Base-by-base conservation (phyloP, 2,329 filamentous ascomycete genomes). In the Pseudopithomyces maydicus region DNA sequence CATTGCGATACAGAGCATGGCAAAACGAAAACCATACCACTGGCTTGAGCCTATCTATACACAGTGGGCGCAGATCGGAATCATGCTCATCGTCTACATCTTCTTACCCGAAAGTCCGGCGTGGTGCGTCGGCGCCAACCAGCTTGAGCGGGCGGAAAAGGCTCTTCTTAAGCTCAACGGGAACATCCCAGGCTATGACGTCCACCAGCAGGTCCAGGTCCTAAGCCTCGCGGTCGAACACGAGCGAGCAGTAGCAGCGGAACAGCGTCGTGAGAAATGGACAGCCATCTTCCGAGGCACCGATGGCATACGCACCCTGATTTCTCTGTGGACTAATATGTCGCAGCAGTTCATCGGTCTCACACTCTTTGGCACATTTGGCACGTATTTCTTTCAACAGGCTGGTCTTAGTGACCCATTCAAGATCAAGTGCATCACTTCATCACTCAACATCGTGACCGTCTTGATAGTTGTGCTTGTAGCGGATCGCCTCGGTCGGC, bases 321-420 rank as follows among this genome's bases (percentile, higher is more conserved):
- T 77, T 44, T 73, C 75, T 0, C 65, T 64, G 6, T 78, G 77
- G 77, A 76, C 76, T 1, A 78, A 78, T 55, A 68, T 78, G 26
- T 69, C 73, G 0, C 76, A 79, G 53, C 77, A 78, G 49, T 72
- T 78, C 53, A 73, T 78, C 7, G 77, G 77, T 0, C 54, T 78
- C 22, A 66, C 72, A 0, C 68, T 79, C 3, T 78, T 78, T 59
- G 76, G 76, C 47, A 77, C 72, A 0, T 77, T 76, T 43, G 74
- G 74, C 1, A 74, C 75, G 2, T 79, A 78, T 46, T 79, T 78
- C 57, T 78, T 59, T 42, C 53, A 55, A 23, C 56, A 59, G 39
- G 56, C 56, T 22, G 56, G 56, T 38, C 33, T 58, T 8, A 46
- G 26, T 1, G 56, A 58, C 32, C 56, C 56, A 2, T 58, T 58